phyloP scores from a whole-genome alignment of 495 filamentous ascomycete species.

The Podospora didyma region DNA sequence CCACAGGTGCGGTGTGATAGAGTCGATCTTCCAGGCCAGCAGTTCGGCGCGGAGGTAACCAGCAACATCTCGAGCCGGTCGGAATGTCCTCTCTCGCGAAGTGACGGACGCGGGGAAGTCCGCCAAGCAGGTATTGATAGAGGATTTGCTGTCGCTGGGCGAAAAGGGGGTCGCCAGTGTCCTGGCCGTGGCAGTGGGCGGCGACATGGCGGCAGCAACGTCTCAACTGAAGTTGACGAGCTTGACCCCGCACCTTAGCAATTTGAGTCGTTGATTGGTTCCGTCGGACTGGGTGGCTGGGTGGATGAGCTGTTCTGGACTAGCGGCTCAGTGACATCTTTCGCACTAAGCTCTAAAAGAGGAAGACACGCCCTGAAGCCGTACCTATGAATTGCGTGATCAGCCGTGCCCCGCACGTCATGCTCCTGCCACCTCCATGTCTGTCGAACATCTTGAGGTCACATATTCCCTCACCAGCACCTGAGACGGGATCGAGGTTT shows the following conservation, averaged over 20 bases:
- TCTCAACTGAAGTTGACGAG: no score
- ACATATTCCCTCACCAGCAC: not conserved
- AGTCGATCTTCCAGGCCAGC: not conserved
- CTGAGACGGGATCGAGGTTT: no score
- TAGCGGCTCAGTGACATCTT: no score
- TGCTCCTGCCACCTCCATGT: not conserved
- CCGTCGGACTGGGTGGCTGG: no score
- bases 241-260: no score
- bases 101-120: not conserved
- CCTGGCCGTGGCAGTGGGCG: no score
- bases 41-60: slow-evolving; percentile 1
- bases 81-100: not conserved
- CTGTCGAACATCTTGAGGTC: not conserved
- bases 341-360: no score
- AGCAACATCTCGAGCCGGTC: not conserved
- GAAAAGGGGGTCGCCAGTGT: not conserved
- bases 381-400: not conserved
- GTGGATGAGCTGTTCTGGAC: no score
- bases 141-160: not conserved
- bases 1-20: not conserved
- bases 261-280: no score
- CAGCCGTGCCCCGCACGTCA: slow-evolving; percentile 2
- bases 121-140: not conserved
- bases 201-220: not conserved
- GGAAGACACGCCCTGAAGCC: not conserved